Percentiles rank a stretch among this genome's conserved stretches.
Evolutionary conservation across 139 green algal genomes (phyloP).

Genomic region (Klebsormidium nitens): DNA sequence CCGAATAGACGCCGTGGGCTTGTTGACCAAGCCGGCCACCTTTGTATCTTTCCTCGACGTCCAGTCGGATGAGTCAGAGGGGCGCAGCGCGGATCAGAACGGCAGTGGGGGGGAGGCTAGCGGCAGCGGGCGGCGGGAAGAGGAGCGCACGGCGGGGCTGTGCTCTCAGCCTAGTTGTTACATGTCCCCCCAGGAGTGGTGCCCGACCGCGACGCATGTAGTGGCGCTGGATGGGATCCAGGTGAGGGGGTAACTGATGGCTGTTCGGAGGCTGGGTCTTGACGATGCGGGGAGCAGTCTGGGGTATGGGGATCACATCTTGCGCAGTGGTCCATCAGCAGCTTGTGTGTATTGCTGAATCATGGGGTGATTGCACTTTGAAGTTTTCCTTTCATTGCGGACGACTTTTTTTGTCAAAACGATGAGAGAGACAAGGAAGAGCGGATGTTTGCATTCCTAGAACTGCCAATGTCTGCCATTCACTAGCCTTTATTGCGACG

Average conservation of each 20-base stretch:
- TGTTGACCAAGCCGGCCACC: conserved; percentile 8
- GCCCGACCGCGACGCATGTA: not conserved
- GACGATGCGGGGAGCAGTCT: not conserved
- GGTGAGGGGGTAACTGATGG: conserved; percentile 3
- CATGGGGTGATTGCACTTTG: not conserved
- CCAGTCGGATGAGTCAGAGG: too few species aligned
- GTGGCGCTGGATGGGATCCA: conserved; percentile 32
- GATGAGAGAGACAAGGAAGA: too few species aligned
- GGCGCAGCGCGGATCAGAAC: not conserved
- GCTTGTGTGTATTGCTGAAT: not conserved
- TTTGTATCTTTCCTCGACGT: conserved; percentile 4
- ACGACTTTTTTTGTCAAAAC: too few species aligned
- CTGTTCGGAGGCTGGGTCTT: not conserved
- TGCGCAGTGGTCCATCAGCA: not conserved
- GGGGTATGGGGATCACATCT: not conserved
- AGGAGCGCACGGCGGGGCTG: not conserved
- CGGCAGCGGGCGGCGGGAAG: not conserved
- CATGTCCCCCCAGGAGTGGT: not conserved
- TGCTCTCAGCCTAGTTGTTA: not conserved
- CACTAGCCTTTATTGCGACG: too few species aligned
- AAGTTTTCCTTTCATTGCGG: too few species aligned
- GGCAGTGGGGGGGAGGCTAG: conserved; percentile 10
- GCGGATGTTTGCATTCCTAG: too few species aligned
- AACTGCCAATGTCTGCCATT: too few species aligned
- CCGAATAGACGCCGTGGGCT: not conserved